Percentiles rank a stretch among this genome's conserved stretches.
These are phyloP conservation scores for Flagelloscypha sp. DNA, from an alignment of 768 basidiomycete species.

Conservation along the genomic window DNA sequence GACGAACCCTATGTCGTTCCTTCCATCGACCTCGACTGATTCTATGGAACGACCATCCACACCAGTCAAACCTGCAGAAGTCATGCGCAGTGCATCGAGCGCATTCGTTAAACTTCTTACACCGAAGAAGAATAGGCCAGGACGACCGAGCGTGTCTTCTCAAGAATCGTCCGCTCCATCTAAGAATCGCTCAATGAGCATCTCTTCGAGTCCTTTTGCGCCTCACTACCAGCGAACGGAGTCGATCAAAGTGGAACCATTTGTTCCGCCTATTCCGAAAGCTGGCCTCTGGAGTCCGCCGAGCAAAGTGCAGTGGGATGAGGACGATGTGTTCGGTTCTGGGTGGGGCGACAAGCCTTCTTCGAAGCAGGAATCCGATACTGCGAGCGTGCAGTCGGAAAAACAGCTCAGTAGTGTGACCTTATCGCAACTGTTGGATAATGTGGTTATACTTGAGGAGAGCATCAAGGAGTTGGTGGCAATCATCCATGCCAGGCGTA, in stretches of 20 bases:
- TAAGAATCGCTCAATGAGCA: too few relatives aligned
- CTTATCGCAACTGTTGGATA: slow-evolving; percentile 81
- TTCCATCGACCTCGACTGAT: too few relatives aligned
- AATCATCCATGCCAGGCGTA: slow-evolving; percentile 74
- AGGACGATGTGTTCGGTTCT: slow-evolving; percentile 64
- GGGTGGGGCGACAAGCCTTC: slow-evolving; percentile 38
- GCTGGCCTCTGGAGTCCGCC: slow-evolving; percentile 59
- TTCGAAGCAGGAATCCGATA: slow-evolving; percentile 16
- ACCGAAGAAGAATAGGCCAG: slow-evolving; percentile 57
- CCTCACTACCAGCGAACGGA: slow-evolving; percentile 77
- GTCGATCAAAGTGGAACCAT: slow-evolving; percentile 63
- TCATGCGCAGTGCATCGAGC: too few relatives aligned
- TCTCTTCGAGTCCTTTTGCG: slow-evolving; percentile 71
- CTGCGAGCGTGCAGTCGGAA: slow-evolving; percentile 22
- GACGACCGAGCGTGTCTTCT: slow-evolving; percentile 20
- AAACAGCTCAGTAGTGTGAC: slow-evolving; percentile 43
- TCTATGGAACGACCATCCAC: too few relatives aligned
- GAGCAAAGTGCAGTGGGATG: slow-evolving; percentile 47
- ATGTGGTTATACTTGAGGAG: slow-evolving; percentile 91
- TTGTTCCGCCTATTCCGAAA: slow-evolving; percentile 49
- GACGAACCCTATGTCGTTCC: too few relatives aligned
- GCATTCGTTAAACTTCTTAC: slow-evolving; percentile 73
- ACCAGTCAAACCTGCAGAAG: too few relatives aligned
- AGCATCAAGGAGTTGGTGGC: slow-evolving; percentile 88
- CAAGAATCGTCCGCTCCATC: slow-evolving; percentile 42